These are phyloP conservation scores for Crithidia fasciculata DNA, from an alignment of 208 protist genomes.

Conservation along the genomic window DNA sequence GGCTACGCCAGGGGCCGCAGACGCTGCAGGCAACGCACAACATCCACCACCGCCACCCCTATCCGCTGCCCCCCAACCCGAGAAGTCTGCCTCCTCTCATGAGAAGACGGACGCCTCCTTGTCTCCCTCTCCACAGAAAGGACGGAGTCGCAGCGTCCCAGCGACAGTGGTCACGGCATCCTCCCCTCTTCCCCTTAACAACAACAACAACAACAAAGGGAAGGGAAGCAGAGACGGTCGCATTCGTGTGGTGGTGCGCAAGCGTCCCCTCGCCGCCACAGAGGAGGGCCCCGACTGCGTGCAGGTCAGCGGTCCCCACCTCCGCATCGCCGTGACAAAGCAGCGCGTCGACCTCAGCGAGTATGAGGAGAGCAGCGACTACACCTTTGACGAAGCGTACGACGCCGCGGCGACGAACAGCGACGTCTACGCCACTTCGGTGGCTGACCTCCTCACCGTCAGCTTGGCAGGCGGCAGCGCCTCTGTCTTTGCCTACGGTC, in stretches of 20 bases:
- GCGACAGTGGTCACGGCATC: too few species aligned
- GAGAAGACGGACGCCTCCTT: too few species aligned
- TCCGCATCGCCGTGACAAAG: conserved; percentile 71
- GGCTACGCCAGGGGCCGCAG: too few species aligned
- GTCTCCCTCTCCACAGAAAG: too few species aligned
- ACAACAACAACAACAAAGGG: neutral
- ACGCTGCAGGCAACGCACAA: too few species aligned
- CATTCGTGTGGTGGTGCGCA: conserved; percentile 88
- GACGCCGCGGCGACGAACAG: conserved; percentile 73
- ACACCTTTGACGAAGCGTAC: conserved; percentile 95
- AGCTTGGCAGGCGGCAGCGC: conserved; percentile 93
- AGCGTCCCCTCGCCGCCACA: conserved; percentile 66
- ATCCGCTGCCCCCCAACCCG: too few species aligned
- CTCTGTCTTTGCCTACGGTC: conserved; percentile 95
- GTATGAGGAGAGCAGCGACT: conserved; percentile 94
- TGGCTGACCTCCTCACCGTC: conserved; percentile 79
- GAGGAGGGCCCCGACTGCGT: conserved; percentile 66
- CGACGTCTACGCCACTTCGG: conserved; percentile 84
- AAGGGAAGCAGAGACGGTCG: conserved; percentile 52
- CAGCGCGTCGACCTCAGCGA: conserved; percentile 95
- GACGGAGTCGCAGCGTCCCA: too few species aligned
- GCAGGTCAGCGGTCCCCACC: conserved; percentile 43
- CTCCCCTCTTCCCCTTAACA: neutral
- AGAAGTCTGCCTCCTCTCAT: too few species aligned
- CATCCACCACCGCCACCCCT: too few species aligned